Evolutionary conservation across 179 eudicot genomes (phyloP), one percentile per base, ranked within the genome.

Genomic region (Carnegiea gigantea): DNA sequence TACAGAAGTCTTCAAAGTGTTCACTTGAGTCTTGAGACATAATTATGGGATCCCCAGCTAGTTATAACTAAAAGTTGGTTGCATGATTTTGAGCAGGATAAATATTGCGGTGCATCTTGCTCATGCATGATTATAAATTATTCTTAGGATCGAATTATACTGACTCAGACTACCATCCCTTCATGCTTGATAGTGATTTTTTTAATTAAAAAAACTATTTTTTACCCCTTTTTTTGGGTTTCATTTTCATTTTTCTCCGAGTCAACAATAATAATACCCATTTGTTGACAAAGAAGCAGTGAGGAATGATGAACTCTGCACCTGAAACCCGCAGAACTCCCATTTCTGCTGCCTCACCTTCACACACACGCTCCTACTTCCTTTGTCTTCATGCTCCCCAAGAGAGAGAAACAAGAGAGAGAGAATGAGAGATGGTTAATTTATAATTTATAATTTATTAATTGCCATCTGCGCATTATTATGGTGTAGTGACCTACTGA

Each of bases 301-400:
- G 20, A 6, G 2, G 4, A 68, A 30, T 68, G 71, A 67, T 67
- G 17, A 67, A 24, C 38, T 10, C 14, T 2, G 1, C 60, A 12
- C 5, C 60, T 5, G 12, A 14, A 57, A 77, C 20, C 33, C 64
- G 21, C 57, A 13, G 14, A 24, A 38, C 71, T 65, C 68, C 48
- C 44, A 49, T 79, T 36, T 71, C 38, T 74, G 75, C 62, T 68
- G 73, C 48, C 77, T 59, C 64, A 59, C 15, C 59, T 36, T 60
- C 43, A 57, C 80, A 80, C 86, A 84, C 24, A 84, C 86, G 86
- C 86, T 84, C 86, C 86, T 71, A 9, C 48, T 60, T 43, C 24
- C 46, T 70, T 77, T 84, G 86, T 80, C 83, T 68, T 80, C 75
- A 76, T 84, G 51, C 80, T 51, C 70, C 57, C 67, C 24, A 18